Base-by-base conservation (phyloP, 305 asterid genomes). In the Fraxinus xanthoxyloides region DNA sequence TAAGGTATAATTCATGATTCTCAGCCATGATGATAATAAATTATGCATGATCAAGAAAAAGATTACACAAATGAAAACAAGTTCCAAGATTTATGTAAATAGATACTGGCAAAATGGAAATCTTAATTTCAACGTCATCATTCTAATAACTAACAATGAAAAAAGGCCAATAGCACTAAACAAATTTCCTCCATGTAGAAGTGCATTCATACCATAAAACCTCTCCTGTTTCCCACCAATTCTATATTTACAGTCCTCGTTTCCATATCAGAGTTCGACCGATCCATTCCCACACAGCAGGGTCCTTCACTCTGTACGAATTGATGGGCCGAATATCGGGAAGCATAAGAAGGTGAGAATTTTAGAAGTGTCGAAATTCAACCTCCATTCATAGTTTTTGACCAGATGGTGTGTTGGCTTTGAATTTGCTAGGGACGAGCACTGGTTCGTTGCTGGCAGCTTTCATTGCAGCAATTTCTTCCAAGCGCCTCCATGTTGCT, bases 391-490 rank as follows among this genome's bases (percentile, higher is more conserved):
- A 30, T 21, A 12, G 8, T 74, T 63, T 82, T 80, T 89, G 90
- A 86, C 97, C 88, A 67, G 97, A 89, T 19, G 92, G 46, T 0
- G 89, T 69, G 34, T 86, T 89, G 76, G 85, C 69, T 36, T 72
- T 78, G 7, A 77, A 51, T 87, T 89, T 87, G 40, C 75, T 87
- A 61, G 90, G 82, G 72, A 92, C 93, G 31, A 93, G 93, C 61
- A 94, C 97, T 5, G 95, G 86, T 65, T 92, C 94, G 5, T 89
- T 89, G 65, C 92, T 91, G 4, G 92, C 63, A 61, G 93, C 92
- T 88, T 92, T 92, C 82, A 72, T 89, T 43, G 93, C 92, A 15
- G 94, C 97, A 30, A 92, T 88, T 77, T 92, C 95, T 86, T 93
- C 98, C 21, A 93, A 81, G 82, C 88, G 94, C 84, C 87, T 88